phyloP scores from a whole-genome alignment of 164 flowering plant species.

The Saururus chinensis region DNA sequence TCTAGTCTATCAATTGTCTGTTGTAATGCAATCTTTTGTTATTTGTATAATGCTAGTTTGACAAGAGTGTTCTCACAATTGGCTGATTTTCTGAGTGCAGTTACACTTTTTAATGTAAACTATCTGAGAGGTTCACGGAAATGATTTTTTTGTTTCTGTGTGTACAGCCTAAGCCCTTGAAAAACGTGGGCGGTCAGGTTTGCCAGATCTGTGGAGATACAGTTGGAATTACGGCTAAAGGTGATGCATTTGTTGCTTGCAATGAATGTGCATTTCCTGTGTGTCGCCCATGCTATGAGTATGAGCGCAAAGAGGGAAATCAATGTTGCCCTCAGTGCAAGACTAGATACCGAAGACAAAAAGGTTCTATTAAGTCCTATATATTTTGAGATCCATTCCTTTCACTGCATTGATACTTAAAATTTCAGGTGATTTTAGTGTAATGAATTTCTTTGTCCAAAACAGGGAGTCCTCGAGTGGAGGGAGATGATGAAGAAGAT shows the following conservation, averaged over 20 bases:
- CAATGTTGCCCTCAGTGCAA: slow-evolving; percentile 95
- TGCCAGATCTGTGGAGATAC: slow-evolving; percentile 97
- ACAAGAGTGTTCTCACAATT: neutral
- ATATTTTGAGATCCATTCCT: slow-evolving; percentile 15
- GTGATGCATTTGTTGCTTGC: slow-evolving; percentile 94
- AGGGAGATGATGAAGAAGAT: slow-evolving; percentile 98
- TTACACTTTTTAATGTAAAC: no score
- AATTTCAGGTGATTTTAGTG: neutral
- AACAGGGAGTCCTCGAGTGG: slow-evolving; percentile 89
- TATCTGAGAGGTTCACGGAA: neutral
- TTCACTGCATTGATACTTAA: no score
- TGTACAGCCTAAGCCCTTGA: slow-evolving; percentile 76
- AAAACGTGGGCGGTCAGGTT: slow-evolving; percentile 63
- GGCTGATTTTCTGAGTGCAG: neutral
- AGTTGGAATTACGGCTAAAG: slow-evolving; percentile 60
- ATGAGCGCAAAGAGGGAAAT: slow-evolving; percentile 91
- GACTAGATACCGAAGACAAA: slow-evolving; percentile 84
- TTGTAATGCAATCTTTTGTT: no score
- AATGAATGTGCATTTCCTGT: slow-evolving; percentile 98
- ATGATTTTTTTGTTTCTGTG: slow-evolving; percentile 1
- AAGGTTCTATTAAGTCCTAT: slow-evolving; percentile 38
- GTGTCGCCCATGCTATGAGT: slow-evolving; percentile 94
- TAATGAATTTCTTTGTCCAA: neutral
- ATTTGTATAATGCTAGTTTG: neutral
- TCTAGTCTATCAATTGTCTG: no score